A percentile compares a stretch with the other conserved stretches of the same genome.
These are phyloP conservation scores for Moesziomyces sp. DNA, from an alignment of 1,284 basidiomycete genomes.

Conservation along the genomic window DNA sequence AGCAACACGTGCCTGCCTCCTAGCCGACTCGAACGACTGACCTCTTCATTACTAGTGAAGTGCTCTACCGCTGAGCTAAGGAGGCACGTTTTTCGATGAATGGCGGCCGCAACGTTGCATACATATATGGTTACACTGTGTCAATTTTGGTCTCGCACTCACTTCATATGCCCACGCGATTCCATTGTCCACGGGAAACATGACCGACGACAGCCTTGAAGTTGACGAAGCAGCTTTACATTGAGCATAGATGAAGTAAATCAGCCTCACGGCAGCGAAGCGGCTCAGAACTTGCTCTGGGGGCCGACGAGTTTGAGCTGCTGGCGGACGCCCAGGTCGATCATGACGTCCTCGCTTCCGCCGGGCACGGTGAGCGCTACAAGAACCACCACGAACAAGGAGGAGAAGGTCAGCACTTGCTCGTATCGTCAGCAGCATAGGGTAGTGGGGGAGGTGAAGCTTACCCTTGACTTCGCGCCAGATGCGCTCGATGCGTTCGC, in stretches of 20 bases:
- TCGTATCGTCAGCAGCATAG: background rate
- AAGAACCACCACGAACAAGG: background rate
- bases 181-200: too few species aligned
- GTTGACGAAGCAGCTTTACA: too few species aligned
- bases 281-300: constrained; percentile 37
- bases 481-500: constrained; percentile 58
- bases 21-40: constrained; percentile 57
- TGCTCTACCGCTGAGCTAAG: constrained; percentile 59
- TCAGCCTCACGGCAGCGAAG: constrained; percentile 10
- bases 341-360: constrained; percentile 55
- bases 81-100: constrained; percentile 13
- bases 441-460: background rate
- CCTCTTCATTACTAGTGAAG: constrained; percentile 56
- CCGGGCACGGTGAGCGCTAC: constrained; percentile 50
- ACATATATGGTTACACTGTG: background rate
- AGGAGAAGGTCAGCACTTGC: background rate
- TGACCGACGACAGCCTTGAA: too few species aligned
- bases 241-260: too few species aligned
- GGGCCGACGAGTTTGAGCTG: constrained; percentile 53
- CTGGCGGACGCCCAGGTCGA: constrained; percentile 58
- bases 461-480: constrained; percentile 56
- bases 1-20: constrained; percentile 25
- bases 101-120: background rate
- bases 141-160: background rate
- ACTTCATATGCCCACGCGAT: background rate